These are phyloP conservation scores for Candida tammaniensis DNA, from an alignment of 805 yeast species.

Conservation along the genomic window DNA sequence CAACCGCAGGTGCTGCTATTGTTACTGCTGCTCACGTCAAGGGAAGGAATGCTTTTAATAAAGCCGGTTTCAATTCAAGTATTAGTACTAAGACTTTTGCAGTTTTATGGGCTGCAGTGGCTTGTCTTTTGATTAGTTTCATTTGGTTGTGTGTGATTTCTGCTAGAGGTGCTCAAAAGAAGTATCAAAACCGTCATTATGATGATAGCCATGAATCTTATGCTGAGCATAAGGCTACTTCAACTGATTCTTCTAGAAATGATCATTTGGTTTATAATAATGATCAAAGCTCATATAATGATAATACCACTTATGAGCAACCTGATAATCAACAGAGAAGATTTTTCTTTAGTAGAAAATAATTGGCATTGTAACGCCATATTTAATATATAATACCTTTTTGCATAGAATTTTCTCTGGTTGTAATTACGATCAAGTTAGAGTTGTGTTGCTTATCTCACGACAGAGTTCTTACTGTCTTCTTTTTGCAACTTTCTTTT, in stretches of 20 bases:
- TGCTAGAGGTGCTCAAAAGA: slow-evolving; percentile 13
- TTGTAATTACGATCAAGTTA: too few species aligned
- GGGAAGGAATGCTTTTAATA: slow-evolving; percentile 48
- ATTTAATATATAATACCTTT: too few species aligned
- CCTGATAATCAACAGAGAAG: slow-evolving; percentile 4
- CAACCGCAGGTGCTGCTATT: slow-evolving; percentile 44
- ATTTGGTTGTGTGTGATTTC: slow-evolving; percentile 13
- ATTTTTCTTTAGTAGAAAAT: slow-evolving; percentile 6
- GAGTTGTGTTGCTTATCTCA: too few species aligned
- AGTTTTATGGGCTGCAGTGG: slow-evolving; percentile 52
- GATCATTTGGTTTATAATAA: slow-evolving; percentile 7
- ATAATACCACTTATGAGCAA: slow-evolving; percentile 1
- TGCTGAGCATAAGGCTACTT: slow-evolving; percentile 8
- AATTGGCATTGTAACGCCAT: too few species aligned
- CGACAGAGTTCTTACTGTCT: too few species aligned
- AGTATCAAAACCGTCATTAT: slow-evolving; percentile 2
- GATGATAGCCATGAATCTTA: slow-evolving; percentile 11
- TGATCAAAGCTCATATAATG: slow-evolving; percentile 1
- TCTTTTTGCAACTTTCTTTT: too few species aligned
- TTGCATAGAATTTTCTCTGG: too few species aligned
- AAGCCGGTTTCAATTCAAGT: slow-evolving; percentile 38
- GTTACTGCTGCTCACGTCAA: slow-evolving; percentile 55
- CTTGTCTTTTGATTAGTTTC: slow-evolving; percentile 13
- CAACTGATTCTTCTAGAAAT: slow-evolving; percentile 11
- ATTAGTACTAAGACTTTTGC: slow-evolving; percentile 54